Evolutionary conservation across 2,329 filamentous ascomycete genomes (phyloP), one percentile per base, ranked within the genome.

Genomic region (Aspergillus amoenus): DNA sequence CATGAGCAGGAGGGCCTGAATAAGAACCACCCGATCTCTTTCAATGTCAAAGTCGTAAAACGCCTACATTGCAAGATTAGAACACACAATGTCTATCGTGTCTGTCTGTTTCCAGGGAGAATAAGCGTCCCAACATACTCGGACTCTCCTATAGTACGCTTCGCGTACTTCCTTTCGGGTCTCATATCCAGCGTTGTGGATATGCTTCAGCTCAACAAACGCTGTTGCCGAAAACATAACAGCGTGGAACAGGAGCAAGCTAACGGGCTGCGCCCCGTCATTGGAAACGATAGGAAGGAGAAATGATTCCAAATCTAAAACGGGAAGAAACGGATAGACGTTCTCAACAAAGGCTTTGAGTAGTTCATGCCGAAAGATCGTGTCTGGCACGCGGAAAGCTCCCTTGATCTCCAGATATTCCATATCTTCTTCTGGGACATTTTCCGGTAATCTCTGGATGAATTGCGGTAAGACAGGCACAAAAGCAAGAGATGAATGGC

Each of bases 41-140:
- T 96, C 91, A 73, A 92, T 92, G 72, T 96, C 91, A 63, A 94
- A 91, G 69, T 95, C 91, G 76, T 95, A 94, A 12, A 96, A 81
- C 7, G 24, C 8, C 24, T 27, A 27, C 24, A 27, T 27, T 27
- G 8, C 4, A 8, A 8, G 4, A 27, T 27, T 27, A 27, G 24
- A 27, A 8, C 24, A 27, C 24, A 18, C 18, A 18, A 18, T 18
- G 18, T 18, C 18, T 18, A 18, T 18, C 18, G 18, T 18, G 18
- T 18, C 18, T 18, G 18, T 24, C 24, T 24, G 8, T 7, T 7
- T 24, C 6, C 24, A 8, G 24, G 24, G 24, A 7, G 24, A 7
- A 18, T 24, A 24, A 5, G 24, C 24, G 8, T 6, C 8, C 8
- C 7, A 27, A 27, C 24, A 27, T 4, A 91, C 81, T 87, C 90